phyloP scores from a whole-genome alignment of 2,329 filamentous ascomycete genomes.

The Thielaviopsis euricoi region DNA sequence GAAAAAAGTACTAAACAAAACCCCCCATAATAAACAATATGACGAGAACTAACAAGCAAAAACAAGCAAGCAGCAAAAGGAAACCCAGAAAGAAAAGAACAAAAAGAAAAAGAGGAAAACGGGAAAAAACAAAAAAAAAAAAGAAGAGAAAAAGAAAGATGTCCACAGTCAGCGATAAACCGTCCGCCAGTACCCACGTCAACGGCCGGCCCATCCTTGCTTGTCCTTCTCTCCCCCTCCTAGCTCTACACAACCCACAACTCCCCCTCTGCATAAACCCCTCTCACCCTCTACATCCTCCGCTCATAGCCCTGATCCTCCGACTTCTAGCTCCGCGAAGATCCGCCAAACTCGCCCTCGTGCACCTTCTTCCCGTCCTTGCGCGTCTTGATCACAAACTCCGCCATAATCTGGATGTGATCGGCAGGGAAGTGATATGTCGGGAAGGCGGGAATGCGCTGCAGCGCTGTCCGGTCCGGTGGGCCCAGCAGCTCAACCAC shows the following conservation, averaged over 20 bases:
- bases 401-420: constrained; percentile 75
- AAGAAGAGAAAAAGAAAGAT: neutral
- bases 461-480: constrained; percentile 70
- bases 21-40: neutral
- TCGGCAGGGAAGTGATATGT: constrained; percentile 91
- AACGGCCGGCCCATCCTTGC: neutral
- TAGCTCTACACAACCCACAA: neutral
- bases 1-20: neutral
- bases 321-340: neutral
- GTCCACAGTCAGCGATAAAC: neutral
- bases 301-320: too few relatives aligned
- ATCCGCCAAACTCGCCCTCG: constrained; percentile 47
- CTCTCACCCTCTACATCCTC: too few relatives aligned
- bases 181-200: neutral
- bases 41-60: constrained; percentile 2
- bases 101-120: neutral
- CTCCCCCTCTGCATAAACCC: too few relatives aligned
- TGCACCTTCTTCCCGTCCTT: constrained; percentile 60
- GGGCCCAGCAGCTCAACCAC: constrained; percentile 72
- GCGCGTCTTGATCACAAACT: constrained; percentile 75
- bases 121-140: neutral
- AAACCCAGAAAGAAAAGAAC: neutral
- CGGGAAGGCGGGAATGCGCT: constrained; percentile 77
- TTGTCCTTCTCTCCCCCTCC: neutral
- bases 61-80: constrained; percentile 1